Conservation (phyloP, 2,329 filamentous ascomycete species). For the Neofusicoccum sp. region DNA sequence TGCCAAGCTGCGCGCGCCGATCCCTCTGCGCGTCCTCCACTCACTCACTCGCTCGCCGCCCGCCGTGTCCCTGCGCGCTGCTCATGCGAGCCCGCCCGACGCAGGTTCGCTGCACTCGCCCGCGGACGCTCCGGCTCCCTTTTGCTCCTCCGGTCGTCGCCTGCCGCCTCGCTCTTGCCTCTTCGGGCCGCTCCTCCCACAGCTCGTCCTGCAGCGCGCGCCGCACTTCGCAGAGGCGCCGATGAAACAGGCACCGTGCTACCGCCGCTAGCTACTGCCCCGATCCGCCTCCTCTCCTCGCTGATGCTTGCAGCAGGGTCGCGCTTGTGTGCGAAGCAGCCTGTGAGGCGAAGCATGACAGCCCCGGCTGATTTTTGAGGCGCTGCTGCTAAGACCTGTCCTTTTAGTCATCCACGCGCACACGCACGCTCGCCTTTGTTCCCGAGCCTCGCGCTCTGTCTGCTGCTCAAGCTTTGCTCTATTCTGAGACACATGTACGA, state of each 20-base stretch:
- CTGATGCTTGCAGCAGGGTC: neutral
- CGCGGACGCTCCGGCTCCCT: neutral
- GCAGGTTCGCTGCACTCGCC: conserved; percentile 1
- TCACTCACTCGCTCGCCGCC: neutral
- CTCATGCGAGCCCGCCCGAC: neutral
- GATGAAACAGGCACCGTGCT: conserved; percentile 15
- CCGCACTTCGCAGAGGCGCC: neutral
- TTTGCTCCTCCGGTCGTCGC: neutral
- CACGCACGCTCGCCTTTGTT: neutral
- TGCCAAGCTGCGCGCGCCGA: too few relatives aligned
- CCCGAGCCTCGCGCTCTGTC: neutral
- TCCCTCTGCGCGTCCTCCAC: neutral
- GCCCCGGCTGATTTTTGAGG: conserved; percentile 11
- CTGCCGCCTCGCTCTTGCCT: neutral
- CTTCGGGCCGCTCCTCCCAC: neutral
- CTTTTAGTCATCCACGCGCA: neutral
- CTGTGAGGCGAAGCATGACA: conserved; percentile 16
- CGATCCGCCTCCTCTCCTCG: neutral
- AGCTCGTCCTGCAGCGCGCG: neutral
- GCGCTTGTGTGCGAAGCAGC: neutral
- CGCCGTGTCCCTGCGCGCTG: neutral
- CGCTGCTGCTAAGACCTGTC: neutral
- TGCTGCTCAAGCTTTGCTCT: neutral
- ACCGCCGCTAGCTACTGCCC: neutral
- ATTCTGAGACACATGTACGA: neutral